Evolutionary conservation across 2,329 filamentous ascomycete species (phyloP).

Genomic region (Pestalotiopsis fici): DNA sequence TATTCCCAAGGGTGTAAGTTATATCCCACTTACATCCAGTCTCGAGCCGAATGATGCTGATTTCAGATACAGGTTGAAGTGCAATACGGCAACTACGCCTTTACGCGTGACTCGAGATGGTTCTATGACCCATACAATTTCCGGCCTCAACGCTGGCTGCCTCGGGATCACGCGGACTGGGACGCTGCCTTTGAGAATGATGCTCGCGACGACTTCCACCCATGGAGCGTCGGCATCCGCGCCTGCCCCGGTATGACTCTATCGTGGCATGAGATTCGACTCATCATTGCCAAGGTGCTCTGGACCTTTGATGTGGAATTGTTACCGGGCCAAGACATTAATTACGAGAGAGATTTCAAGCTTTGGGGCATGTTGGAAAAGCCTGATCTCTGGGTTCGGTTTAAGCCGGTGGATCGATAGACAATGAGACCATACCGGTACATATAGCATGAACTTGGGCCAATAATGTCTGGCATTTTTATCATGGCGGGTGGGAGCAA

Average conservation of each 20-base stretch:
- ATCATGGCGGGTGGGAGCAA: no score
- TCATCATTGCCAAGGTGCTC: not conserved
- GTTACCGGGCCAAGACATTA: not conserved
- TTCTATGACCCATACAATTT: constrained; percentile 11
- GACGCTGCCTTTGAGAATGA: constrained; percentile 12
- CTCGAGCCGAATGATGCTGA: not conserved
- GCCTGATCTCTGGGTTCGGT: not conserved
- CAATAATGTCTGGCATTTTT: no score
- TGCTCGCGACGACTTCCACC: constrained; percentile 12
- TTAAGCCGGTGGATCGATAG: not conserved
- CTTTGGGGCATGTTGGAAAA: not conserved
- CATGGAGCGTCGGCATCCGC: constrained; percentile 17
- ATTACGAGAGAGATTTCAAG: not conserved
- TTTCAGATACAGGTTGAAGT: not conserved
- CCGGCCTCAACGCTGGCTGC: constrained; percentile 18
- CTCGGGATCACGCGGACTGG: constrained; percentile 14
- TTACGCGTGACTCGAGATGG: constrained; percentile 7
- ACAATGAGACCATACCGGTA: no score
- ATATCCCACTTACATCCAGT: not conserved
- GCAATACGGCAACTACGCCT: not conserved
- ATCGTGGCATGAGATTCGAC: not conserved
- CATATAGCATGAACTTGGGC: no score
- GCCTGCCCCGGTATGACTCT: constrained; percentile 13
- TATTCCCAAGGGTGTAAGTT: constrained; percentile 18
- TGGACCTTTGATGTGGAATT: not conserved